These are phyloP conservation scores for Mycena rebaudengoi DNA, from an alignment of 768 basidiomycete species.

Conservation along the genomic window DNA sequence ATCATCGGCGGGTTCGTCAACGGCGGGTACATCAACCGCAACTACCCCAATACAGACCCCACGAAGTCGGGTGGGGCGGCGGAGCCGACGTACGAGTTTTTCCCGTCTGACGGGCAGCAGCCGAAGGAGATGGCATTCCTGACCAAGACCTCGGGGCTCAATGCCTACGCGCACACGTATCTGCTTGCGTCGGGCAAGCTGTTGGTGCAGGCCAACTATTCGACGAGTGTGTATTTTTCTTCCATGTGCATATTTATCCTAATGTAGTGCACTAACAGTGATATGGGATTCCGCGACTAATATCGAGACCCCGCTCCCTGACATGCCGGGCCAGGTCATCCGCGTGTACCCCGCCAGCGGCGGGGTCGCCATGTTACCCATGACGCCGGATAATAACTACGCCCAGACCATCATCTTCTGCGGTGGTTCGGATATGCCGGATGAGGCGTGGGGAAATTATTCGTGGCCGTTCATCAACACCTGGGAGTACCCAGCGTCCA, in stretches of 20 bases:
- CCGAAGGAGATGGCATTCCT: slow-evolving; percentile 71
- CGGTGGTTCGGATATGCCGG: slow-evolving; percentile 70
- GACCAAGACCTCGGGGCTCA: slow-evolving; percentile 76
- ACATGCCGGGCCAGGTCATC: slow-evolving; percentile 76
- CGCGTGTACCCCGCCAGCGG: slow-evolving; percentile 64
- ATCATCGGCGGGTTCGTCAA: slow-evolving; percentile 84
- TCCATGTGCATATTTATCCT: slow-evolving; percentile 13
- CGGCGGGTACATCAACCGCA: slow-evolving; percentile 80
- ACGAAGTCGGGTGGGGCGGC: slow-evolving; percentile 73
- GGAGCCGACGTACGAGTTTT: slow-evolving; percentile 87
- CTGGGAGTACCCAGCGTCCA: slow-evolving; percentile 72
- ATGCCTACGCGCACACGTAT: slow-evolving; percentile 78
- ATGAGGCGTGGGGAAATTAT: slow-evolving; percentile 79
- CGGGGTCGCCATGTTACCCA: slow-evolving; percentile 87
- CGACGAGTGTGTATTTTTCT: slow-evolving; percentile 61
- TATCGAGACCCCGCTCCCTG: slow-evolving; percentile 66
- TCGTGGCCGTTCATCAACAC: slow-evolving; percentile 76
- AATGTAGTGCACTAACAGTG: slow-evolving; percentile 35
- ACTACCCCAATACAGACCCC: slow-evolving; percentile 74
- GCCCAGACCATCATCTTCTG: slow-evolving; percentile 89
- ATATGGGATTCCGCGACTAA: slow-evolving; percentile 65
- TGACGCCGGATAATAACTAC: slow-evolving; percentile 91
- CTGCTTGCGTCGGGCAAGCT: slow-evolving; percentile 80
- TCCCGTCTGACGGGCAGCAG: slow-evolving; percentile 61
- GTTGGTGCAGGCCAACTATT: slow-evolving; percentile 85